A percentile compares a stretch with the other conserved stretches of the same genome.
These are phyloP conservation scores for Aspergillaceae sp. DNA, from an alignment of 2,329 filamentous ascomycete species.

Conservation along the genomic window DNA sequence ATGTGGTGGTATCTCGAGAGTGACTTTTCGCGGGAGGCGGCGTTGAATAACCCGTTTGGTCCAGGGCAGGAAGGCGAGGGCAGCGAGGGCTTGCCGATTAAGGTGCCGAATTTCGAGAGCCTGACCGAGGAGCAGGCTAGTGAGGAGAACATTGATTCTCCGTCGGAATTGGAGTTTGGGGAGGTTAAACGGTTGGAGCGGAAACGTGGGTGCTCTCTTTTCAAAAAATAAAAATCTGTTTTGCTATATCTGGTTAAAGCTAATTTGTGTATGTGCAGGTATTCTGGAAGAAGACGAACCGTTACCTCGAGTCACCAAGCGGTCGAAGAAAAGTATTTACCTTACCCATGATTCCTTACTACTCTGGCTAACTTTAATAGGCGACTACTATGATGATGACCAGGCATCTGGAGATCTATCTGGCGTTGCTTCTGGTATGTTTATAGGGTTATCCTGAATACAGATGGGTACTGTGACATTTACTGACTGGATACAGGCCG, in stretches of 20 bases:
- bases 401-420: constrained; percentile 23
- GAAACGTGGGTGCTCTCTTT: constrained; percentile 28
- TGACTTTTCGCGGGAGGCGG: constrained; percentile 81
- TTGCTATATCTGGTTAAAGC: not conserved
- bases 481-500: constrained; percentile 3
- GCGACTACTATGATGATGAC: constrained; percentile 29
- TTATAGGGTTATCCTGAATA: not conserved
- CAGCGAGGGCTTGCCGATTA: constrained; percentile 36
- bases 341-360: constrained; percentile 1
- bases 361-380: constrained; percentile 2
- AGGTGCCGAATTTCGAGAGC: constrained; percentile 40
- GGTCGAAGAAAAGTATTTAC: constrained; percentile 34
- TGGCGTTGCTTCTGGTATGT: constrained; percentile 2
- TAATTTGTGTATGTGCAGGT: constrained; percentile 19
- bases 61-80: constrained; percentile 37
- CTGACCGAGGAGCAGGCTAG: constrained; percentile 44
- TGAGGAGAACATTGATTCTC: constrained; percentile 43
- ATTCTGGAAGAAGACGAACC: constrained; percentile 42
- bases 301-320: constrained; percentile 36
- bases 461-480: too few species aligned
- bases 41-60: constrained; percentile 85
- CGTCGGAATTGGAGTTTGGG: constrained; percentile 41
- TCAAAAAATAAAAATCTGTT: not conserved
- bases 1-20: constrained; percentile 99
- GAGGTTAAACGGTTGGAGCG: constrained; percentile 42